phyloP scores from a whole-genome alignment of 352 stramenopile genomes.

The Phytophthora kernoviae region DNA sequence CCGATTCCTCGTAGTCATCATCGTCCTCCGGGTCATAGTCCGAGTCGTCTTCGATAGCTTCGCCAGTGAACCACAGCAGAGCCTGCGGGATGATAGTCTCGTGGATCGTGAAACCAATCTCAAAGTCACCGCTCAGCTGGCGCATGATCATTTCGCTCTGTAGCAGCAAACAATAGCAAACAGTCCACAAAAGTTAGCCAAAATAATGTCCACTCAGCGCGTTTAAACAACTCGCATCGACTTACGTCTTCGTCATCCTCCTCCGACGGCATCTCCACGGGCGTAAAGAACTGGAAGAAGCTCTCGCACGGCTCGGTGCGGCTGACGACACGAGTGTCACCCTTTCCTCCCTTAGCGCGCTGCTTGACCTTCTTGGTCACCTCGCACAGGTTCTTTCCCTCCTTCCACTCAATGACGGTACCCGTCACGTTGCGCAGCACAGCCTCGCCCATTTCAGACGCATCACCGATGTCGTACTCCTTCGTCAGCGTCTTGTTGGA shows the following conservation, averaged over 20 bases:
- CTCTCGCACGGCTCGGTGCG: slow-evolving; percentile 84
- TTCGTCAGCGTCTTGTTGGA: slow-evolving; percentile 79
- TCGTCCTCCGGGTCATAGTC: slow-evolving; percentile 85
- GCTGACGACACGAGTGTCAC: slow-evolving; percentile 75
- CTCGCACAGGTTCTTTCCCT: slow-evolving; percentile 83
- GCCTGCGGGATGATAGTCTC: slow-evolving; percentile 89
- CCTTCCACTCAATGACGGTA: slow-evolving; percentile 83
- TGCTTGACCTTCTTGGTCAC: slow-evolving; percentile 90
- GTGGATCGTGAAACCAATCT: slow-evolving; percentile 89
- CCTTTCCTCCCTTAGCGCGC: slow-evolving; percentile 78
- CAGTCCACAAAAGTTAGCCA: slow-evolving; percentile 11
- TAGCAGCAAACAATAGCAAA: slow-evolving; percentile 16
- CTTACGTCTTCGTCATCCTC: slow-evolving; percentile 83
- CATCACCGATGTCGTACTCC: slow-evolving; percentile 88
- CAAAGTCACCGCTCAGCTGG: slow-evolving; percentile 82
- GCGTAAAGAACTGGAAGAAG: slow-evolving; percentile 90
- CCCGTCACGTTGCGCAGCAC: slow-evolving; percentile 80
- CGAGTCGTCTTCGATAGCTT: slow-evolving; percentile 79
- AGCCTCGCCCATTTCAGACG: slow-evolving; percentile 77
- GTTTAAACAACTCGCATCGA: slow-evolving; percentile 20
- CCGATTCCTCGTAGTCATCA: slow-evolving; percentile 70
- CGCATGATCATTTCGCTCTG: slow-evolving; percentile 89
- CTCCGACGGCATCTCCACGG: slow-evolving; percentile 85
- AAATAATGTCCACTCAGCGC: slow-evolving; percentile 6
- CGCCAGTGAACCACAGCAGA: slow-evolving; percentile 87